Base-by-base conservation (phyloP, 2,329 filamentous ascomycete species). In the Talaromyces rugulosus region DNA sequence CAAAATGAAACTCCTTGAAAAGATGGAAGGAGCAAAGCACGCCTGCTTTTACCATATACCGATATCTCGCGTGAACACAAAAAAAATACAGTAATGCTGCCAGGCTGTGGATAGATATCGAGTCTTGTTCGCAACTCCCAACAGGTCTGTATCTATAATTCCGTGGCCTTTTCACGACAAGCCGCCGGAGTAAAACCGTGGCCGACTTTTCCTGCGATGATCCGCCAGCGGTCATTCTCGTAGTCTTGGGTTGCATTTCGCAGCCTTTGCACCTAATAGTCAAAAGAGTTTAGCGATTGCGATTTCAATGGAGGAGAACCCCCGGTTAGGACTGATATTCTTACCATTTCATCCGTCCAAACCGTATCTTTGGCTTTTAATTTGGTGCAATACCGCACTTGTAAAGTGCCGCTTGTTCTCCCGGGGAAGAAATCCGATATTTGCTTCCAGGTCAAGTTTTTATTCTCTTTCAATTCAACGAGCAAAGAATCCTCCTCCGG, bases 401-500 rank as follows among this genome's bases (percentile, higher is more conserved):
- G 93, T 64, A 97, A 79, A 33, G 93, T 96, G 18, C 93, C 93
- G 53, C 91, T 96, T 62, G 91, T 95, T 62, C 93, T 84, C 1
- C 92, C 93, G 0, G 93, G 93, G 69, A 97, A 97, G 78, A 96
- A 96, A 72, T 96, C 93, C 61, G 92, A 91, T 71, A 97, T 97
- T 81, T 97, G 93, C 78, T 96, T 96, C 93, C 93, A 97, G 4
- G 93, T 96, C 72, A 97, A 81, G 72, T 91, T 93, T 76, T 95
- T 96, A 71, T 95, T 93, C 77, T 97, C 93, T 76, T 97, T 97
- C 65, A 97, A 81, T 72, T 96, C 91, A 61, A 96, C 88, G 59
- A 97, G 82, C 55, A 96, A 80, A 67, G 90, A 88, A 75, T 97
- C 93, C 73, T 97, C 93, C 75, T 96, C 92, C 9, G 91, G 87